Evolutionary conservation across 2,329 filamentous ascomycete genomes (phyloP).

Genomic region (Mollisia scopiformis): DNA sequence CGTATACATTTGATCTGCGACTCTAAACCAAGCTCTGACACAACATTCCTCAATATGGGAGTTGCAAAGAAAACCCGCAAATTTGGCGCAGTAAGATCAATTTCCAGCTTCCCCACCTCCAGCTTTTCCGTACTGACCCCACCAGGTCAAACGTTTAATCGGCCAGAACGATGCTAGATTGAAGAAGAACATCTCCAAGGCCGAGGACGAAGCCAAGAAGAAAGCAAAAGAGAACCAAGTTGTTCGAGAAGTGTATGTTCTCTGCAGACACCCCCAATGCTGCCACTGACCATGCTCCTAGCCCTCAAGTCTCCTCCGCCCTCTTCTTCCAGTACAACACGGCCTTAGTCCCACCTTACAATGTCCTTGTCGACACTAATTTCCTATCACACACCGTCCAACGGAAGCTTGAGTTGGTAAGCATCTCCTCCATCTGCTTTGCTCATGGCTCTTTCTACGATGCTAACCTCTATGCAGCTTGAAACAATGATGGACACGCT

Average conservation of each 20-base stretch:
- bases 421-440: too few relatives aligned
- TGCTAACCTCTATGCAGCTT: neutral
- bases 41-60: slow-evolving; percentile 63
- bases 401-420: too few relatives aligned
- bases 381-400: slow-evolving; percentile 63
- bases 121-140: slow-evolving; percentile 17
- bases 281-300: slow-evolving; percentile 36
- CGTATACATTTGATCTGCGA: neutral
- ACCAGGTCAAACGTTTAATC: slow-evolving; percentile 76
- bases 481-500: slow-evolving; percentile 87
- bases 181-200: slow-evolving; percentile 77
- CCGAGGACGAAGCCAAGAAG: slow-evolving; percentile 61
- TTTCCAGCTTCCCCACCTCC: slow-evolving; percentile 24
- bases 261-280: neutral
- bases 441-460: too few relatives aligned
- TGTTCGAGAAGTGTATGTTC: slow-evolving; percentile 69
- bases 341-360: slow-evolving; percentile 81
- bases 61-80: slow-evolving; percentile 89
- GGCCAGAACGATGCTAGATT: slow-evolving; percentile 78
- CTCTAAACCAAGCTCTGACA: neutral
- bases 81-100: slow-evolving; percentile 66
- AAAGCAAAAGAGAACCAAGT: slow-evolving; percentile 59
- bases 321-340: slow-evolving; percentile 92
- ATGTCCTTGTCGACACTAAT: slow-evolving; percentile 75
- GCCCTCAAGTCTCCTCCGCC: slow-evolving; percentile 76